Evolutionary conservation across 352 stramenopile genomes (phyloP), one percentile per base, ranked within the genome.

Genomic region (Phytophthora fragariae): DNA sequence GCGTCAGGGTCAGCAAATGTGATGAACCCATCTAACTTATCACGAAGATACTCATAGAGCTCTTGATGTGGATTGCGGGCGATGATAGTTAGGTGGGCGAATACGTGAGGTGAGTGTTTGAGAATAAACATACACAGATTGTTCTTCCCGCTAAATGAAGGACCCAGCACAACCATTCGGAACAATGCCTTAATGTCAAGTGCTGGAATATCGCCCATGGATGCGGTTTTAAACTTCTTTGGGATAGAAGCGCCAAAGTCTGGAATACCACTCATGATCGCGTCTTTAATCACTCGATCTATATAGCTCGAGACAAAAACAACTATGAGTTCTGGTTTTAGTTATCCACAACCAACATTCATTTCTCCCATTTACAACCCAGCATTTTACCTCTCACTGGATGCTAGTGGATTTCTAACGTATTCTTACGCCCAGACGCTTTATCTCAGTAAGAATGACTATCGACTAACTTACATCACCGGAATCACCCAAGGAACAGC

Each of bases 211-310:
- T 44, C 37, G 2, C 49, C 39, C 39, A 47, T 47, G 14, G 8
- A 27, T 27, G 24, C 24, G 24, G 24, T 27, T 27, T 27, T 27
- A 27, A 27, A 68, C 21, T 68, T 17, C 3, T 47, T 47, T 47
- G 39, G 39, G 8, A 47, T 5, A 6, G 39, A 47, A 47, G 39
- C 39, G 5, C 39, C 39, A 5, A n/a, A 47, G 5, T 53, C 6
- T 53, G n/a, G 46, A 11, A 53, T 53, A 53, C 46, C 46, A 17
- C 46, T 53, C 46, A 53, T 53, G 46, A 53, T 53, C 5, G n/a
- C 31, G 41, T 31, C 29, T 31, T 27, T 2, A 4, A 31, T 7
- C 1, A n/a, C n/a, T n/a, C n/a, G n/a, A n/a, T n/a, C 4, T 7
- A 31, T 31, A 21, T 57, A 47, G 24, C 27, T 21, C 12, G 14